These are phyloP conservation scores for Aspergillus pseudotamarii DNA, from an alignment of 2,329 filamentous ascomycete genomes.

Conservation along the genomic window DNA sequence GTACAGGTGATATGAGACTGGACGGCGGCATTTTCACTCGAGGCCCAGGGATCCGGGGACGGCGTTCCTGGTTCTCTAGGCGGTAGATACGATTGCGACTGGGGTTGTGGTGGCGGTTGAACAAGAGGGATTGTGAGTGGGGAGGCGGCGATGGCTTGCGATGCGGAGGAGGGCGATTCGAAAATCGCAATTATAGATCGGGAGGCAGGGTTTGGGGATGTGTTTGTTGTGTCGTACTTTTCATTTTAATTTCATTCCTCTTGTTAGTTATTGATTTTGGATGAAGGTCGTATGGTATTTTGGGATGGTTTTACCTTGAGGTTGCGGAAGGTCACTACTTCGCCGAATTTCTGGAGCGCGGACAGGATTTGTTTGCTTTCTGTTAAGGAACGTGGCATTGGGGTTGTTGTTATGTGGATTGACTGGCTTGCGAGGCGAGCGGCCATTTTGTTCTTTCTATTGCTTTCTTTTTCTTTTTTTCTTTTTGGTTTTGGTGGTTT, in stretches of 20 bases:
- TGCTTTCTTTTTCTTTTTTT: background rate
- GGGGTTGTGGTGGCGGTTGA: background rate
- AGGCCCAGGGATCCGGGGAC: constrained; percentile 25
- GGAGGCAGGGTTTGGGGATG: constrained; percentile 16
- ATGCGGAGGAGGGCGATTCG: constrained; percentile 38
- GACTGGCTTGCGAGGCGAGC: constrained; percentile 25
- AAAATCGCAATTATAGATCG: constrained; percentile 39
- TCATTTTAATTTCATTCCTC: background rate
- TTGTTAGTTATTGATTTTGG: background rate
- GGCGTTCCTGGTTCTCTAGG: constrained; percentile 4
- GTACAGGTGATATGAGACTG: constrained; percentile 25
- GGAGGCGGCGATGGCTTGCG: constrained; percentile 36
- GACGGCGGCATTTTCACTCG: background rate
- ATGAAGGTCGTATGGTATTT: background rate
- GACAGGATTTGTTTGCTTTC: constrained; percentile 40
- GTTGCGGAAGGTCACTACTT: constrained; percentile 43
- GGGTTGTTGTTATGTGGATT: constrained; percentile 35
- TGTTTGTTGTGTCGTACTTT: constrained; percentile 37
- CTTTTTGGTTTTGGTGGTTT: background rate
- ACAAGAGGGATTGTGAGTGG: constrained; percentile 23
- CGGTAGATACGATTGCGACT: background rate
- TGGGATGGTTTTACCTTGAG: constrained; percentile 30
- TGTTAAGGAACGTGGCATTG: constrained; percentile 30
- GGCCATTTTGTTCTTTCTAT: constrained; percentile 16
- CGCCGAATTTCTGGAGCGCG: constrained; percentile 45